Conservation (phyloP, 208 protist genomes). For the Entamoeba histolytica region DNA sequence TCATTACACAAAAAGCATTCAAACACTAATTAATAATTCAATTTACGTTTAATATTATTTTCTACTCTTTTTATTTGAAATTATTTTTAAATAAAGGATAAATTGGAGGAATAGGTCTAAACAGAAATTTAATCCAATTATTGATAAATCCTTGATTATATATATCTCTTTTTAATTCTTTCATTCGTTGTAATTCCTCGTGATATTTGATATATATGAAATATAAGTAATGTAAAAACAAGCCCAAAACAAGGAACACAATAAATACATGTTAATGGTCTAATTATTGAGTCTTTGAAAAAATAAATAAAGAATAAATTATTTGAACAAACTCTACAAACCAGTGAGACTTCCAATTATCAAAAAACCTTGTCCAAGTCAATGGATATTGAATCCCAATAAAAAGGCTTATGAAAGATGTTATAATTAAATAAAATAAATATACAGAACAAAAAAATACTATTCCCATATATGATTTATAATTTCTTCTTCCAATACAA, state of each 20-base stretch:
- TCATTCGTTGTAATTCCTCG: background rate
- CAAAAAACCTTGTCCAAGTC: background rate
- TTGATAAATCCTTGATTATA: background rate
- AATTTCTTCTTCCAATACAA: conserved; percentile 29
- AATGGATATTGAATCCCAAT: background rate
- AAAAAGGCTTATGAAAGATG: background rate
- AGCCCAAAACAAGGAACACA: background rate
- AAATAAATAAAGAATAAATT: too few species aligned
- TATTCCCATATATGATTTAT: conserved; percentile 16
- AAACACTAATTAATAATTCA: too few species aligned
- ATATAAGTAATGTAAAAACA: background rate
- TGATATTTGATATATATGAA: background rate
- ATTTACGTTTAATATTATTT: too few species aligned
- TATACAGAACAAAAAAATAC: background rate
- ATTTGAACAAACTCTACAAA: background rate
- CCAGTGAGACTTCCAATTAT: background rate
- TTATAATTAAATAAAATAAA: background rate
- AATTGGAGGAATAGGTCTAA: background rate
- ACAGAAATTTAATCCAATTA: background rate
- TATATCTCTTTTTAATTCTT: background rate
- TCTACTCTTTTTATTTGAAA: background rate
- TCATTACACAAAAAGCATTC: too few species aligned
- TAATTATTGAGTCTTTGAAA: background rate
- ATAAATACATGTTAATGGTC: background rate
- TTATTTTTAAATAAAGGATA: background rate